phyloP scores from a whole-genome alignment of 352 stramenopile genomes.

The Phytophthora melonis region DNA sequence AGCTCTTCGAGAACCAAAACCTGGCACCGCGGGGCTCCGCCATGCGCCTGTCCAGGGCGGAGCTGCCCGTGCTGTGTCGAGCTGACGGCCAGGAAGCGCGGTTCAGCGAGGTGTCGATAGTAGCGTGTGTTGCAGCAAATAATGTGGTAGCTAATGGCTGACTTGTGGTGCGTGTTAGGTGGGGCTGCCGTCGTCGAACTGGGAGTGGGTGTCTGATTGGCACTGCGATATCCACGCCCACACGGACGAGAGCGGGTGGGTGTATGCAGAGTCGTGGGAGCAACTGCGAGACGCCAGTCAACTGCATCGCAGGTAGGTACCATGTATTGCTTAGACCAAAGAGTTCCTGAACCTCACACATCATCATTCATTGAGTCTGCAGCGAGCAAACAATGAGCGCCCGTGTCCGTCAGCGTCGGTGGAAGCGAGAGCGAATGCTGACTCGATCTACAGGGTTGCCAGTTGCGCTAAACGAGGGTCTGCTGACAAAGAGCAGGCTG shows the following conservation, averaged over 20 bases:
- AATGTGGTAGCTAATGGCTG: neutral
- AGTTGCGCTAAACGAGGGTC: conserved; percentile 27
- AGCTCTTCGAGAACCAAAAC: conserved; percentile 68
- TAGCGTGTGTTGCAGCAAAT: neutral
- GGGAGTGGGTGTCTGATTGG: conserved; percentile 74
- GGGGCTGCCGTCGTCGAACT: conserved; percentile 50
- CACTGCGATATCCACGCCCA: conserved; percentile 46
- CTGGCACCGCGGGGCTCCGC: conserved; percentile 46
- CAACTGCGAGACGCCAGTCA: conserved; percentile 39
- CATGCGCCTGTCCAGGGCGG: conserved; percentile 15
- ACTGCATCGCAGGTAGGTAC: conserved; percentile 29
- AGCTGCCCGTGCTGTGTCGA: conserved; percentile 39
- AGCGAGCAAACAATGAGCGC: conserved; percentile 52
- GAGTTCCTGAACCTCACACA: neutral
- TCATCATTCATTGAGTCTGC: neutral
- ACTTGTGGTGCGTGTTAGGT: conserved; percentile 36
- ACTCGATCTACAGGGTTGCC: conserved; percentile 47
- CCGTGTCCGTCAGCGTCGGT: conserved; percentile 57
- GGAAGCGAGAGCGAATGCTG: conserved; percentile 68
- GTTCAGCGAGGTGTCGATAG: conserved; percentile 50
- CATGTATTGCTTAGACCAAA: neutral
- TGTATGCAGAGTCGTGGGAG: conserved; percentile 53
- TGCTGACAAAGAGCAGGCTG: conserved; percentile 47
- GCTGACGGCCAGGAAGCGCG: conserved; percentile 40
- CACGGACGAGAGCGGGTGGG: conserved; percentile 68